Conservation (phyloP, 2,329 filamentous ascomycete genomes). For the Stagonosporopsis cucurbitacearum region DNA sequence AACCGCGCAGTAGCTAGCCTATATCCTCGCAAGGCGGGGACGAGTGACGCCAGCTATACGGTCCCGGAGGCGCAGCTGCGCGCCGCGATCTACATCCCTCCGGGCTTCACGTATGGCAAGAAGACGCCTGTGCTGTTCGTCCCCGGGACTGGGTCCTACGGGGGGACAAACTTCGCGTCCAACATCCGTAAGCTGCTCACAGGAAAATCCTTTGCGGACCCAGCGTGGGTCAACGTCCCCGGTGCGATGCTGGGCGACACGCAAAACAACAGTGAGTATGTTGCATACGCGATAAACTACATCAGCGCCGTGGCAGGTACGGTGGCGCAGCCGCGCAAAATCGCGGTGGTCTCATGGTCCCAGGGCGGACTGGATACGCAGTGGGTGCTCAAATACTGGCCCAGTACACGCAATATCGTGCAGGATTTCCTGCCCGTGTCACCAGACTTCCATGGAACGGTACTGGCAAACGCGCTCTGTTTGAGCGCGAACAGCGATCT, state of each 20-base stretch:
- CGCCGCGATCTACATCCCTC: conserved; percentile 60
- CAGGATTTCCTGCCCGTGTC: conserved; percentile 61
- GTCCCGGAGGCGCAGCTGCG: conserved; percentile 56
- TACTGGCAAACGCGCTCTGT: conserved; percentile 43
- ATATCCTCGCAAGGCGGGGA: conserved; percentile 47
- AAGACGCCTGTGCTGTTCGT: conserved; percentile 60
- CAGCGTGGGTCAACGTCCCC: conserved; percentile 64
- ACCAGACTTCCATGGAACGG: conserved; percentile 61
- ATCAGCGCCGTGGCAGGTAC: conserved; percentile 52
- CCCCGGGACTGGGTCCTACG: conserved; percentile 60
- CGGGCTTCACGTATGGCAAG: conserved; percentile 52
- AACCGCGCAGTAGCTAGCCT: conserved; percentile 34
- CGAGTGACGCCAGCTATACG: conserved; percentile 57
- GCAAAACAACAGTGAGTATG: conserved; percentile 61
- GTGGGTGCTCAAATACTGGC: conserved; percentile 67
- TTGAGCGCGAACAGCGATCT: conserved; percentile 25
- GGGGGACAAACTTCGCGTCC: conserved; percentile 53
- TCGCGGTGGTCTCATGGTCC: conserved; percentile 59
- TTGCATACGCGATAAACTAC: conserved; percentile 66
- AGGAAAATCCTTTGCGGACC: conserved; percentile 31
- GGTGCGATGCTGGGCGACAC: conserved; percentile 55
- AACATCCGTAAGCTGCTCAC: conserved; percentile 60
- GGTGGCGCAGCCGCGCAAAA: conserved; percentile 8
- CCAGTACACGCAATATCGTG: conserved; percentile 54
- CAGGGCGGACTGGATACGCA: conserved; percentile 63